Evolutionary conservation across 371 early-diverging fungal species (phyloP).

Genomic region (Circinella umbellata): DNA sequence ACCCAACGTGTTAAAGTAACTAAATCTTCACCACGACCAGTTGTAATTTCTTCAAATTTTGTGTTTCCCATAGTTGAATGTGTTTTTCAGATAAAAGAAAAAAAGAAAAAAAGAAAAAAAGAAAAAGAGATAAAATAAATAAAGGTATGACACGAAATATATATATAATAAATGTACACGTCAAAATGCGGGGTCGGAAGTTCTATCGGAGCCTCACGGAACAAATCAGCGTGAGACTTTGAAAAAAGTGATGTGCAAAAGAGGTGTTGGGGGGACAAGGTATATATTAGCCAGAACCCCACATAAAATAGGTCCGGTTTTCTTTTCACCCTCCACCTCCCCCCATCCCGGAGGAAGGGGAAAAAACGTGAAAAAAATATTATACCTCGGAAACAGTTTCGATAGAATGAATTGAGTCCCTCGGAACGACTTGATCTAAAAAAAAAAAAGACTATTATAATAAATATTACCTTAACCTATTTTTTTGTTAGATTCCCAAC

Average conservation of each 20-base stretch:
- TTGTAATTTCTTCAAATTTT: slow-evolving; percentile 50
- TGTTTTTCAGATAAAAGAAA: slow-evolving; percentile 10
- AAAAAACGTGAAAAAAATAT: too few species aligned
- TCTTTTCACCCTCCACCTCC: too few species aligned
- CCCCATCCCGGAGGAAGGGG: too few species aligned
- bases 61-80: slow-evolving; percentile 7
- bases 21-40: slow-evolving; percentile 79
- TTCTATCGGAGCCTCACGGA: slow-evolving; percentile 8
- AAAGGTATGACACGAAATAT: not conserved
- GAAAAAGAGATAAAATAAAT: not conserved
- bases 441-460: too few species aligned
- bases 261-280: not conserved
- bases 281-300: too few species aligned
- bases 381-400: too few species aligned
- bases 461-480: too few species aligned
- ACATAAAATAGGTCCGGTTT: too few species aligned
- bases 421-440: too few species aligned
- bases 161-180: not conserved
- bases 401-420: too few species aligned
- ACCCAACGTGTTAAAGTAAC: slow-evolving; percentile 95
- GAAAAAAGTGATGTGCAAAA: not conserved
- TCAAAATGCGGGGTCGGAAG: slow-evolving; percentile 6
- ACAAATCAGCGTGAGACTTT: not conserved
- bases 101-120: slow-evolving; percentile 7
- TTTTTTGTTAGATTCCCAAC: too few species aligned